Base-by-base conservation (phyloP, 1,284 basidiomycete species). In the Ustilago crameri region DNA sequence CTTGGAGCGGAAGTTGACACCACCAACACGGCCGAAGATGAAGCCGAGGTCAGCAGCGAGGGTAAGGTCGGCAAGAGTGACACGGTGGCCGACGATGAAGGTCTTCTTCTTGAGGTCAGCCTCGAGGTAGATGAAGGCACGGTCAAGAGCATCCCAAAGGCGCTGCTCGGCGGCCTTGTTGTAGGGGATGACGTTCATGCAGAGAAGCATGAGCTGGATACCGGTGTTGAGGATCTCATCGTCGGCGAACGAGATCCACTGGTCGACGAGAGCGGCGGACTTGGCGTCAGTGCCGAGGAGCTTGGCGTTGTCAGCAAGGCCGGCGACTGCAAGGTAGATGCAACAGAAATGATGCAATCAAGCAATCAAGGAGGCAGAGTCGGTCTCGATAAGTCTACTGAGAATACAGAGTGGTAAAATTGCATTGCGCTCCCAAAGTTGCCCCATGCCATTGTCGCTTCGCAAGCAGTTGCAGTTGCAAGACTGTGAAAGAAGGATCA, bases 21-120 rank as follows among this genome's bases (percentile, higher is more conserved):
- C 82, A 35, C 64, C 65, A 20, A 76, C 15, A 26, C 27, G 44
- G 23, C 30, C 35, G 52, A 63, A 82, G 40, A 66, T 30, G 40
- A 66, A 48, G 44, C 42, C 50, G 30, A 84, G 59, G 73, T 59
- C 57, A 41, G 87, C 84, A 42, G 90, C 92, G 73, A 93, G 75
- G 76, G 86, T 85, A 84, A 98, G 85, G 83, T 98, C 95, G 74
- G 94, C 95, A 52, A 95, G 87, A 64, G 94, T 93, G 87, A 98
- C 90, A 79, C 95, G 92, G 84, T 98, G 93, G 79, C 90, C 91
- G 57, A 94, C 93, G 79, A 97, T 88, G 89, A 90, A 98, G 54
- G 95, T 98, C 82, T 89, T 89, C 67, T 88, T 87, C 60, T 87
- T 84, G 80, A 98, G 89, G 86, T 91, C 87, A 50, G 86, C 84